Percentiles rank a stretch among this genome's conserved stretches.
These are phyloP conservation scores for Setaria italica DNA, from an alignment of 202 grass and related monocot genomes.

Conservation along the genomic window DNA sequence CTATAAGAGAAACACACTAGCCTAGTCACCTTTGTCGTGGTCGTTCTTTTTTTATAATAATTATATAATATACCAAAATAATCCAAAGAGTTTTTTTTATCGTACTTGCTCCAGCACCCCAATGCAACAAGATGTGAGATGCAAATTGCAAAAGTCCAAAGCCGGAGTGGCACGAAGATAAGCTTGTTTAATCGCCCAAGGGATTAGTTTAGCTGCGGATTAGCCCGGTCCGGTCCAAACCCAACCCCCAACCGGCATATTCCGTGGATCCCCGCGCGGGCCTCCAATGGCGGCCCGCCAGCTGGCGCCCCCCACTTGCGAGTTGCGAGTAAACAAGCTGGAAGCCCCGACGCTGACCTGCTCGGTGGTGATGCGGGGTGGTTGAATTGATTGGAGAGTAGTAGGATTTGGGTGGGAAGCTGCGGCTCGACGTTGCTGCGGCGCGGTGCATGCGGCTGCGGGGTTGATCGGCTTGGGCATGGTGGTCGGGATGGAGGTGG, in stretches of 20 bases:
- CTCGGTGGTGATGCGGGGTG: background rate
- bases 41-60: background rate
- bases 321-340: constrained; percentile 16
- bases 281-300: constrained; percentile 34
- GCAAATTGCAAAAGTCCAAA: constrained; percentile 43
- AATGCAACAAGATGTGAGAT: background rate
- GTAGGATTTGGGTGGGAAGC: constrained; percentile 53
- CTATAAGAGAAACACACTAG: background rate
- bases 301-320: background rate
- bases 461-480: background rate
- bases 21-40: background rate
- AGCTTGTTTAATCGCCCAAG: constrained; percentile 4
- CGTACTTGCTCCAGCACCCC: background rate
- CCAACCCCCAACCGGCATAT: constrained; percentile 17
- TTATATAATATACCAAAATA: background rate
- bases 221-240: constrained; percentile 6
- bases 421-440: constrained; percentile 58
- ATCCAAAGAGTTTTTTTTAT: background rate
- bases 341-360: constrained; percentile 12
- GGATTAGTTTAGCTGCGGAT: background rate
- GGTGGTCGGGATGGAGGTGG: constrained; percentile 47
- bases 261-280: background rate
- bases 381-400: background rate
- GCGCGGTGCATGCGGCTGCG: background rate
- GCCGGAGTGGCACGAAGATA: constrained; percentile 32